Evolutionary conservation across 768 basidiomycete genomes (phyloP).

Genomic region (Jaapia argillacea): DNA sequence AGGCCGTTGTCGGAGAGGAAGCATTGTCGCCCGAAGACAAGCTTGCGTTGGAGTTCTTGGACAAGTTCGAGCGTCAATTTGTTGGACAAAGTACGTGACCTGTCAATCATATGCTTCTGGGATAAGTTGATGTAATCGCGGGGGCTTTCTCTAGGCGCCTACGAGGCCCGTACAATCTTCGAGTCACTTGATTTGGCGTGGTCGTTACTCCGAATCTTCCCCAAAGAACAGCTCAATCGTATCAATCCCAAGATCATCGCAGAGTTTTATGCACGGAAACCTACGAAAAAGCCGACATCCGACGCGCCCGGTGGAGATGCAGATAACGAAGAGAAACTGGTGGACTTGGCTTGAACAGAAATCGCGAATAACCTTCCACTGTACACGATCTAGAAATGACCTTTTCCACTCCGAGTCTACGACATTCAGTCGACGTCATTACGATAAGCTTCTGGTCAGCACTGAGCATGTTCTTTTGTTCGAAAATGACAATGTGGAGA

Average conservation of each 20-base stretch:
- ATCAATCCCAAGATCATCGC: constrained; percentile 94
- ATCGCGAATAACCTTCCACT: no score
- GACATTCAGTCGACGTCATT: constrained; percentile 5
- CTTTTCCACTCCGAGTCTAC: constrained; percentile 3
- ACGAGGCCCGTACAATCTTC: constrained; percentile 93
- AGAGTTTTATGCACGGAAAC: constrained; percentile 87
- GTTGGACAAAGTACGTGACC: constrained; percentile 78
- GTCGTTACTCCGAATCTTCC: constrained; percentile 96
- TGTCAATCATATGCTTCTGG: neutral
- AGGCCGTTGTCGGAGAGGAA: constrained; percentile 98
- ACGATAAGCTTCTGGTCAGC: no score
- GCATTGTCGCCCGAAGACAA: constrained; percentile 93
- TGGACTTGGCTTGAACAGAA: constrained; percentile 45
- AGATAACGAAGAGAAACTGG: constrained; percentile 42
- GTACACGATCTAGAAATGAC: constrained; percentile 25
- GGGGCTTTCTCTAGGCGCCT: constrained; percentile 49
- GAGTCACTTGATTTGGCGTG: constrained; percentile 97
- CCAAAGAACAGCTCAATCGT: constrained; percentile 95
- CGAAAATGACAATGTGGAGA: no score
- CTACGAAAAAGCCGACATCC: constrained; percentile 49
- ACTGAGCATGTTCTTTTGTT: no score
- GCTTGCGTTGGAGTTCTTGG: constrained; percentile 92
- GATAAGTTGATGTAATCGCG: neutral
- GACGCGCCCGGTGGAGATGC: constrained; percentile 35
- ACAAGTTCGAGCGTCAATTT: constrained; percentile 96